Base-by-base conservation (phyloP, 2,329 filamentous ascomycete species). In the Trichophyton mentagrophytes region DNA sequence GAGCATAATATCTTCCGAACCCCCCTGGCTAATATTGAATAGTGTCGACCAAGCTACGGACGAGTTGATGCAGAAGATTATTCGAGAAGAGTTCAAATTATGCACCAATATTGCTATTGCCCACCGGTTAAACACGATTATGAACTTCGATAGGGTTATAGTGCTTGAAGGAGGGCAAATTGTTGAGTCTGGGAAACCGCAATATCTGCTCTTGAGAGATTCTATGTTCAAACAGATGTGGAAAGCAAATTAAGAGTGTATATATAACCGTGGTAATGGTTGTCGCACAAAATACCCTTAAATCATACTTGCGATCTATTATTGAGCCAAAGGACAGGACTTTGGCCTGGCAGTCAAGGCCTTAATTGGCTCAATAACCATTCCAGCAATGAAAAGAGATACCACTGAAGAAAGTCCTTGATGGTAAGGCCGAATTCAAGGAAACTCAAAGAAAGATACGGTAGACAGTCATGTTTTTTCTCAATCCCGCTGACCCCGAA, bases 31-130 rank as follows among this genome's bases (percentile, higher is more conserved):
- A 44, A 44, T n/a, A 44, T n/a, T 15, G 17, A 53, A 36, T 42
- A 42, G 42, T 27, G 61, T 65, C 9, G 64, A 65, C 27, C 15
- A 17, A 17, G 42, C 62, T 15, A 62, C 57, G 30, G 64, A 61
- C 27, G 11, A 22, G 9, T 15, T 61, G 17, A 62, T 65, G 57
- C 64, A 62, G 47, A 56, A 40, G 1, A n/a, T 64, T 9, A 15
- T 62, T 13, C 40, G 51, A 13, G 61, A 61, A 9, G 59, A 62
- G 27, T 61, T 61, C 36, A n/a, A 46, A 9, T 56, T 59, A 1
- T 56, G 58, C 22, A 66, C 64, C 2, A 58, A 63, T 5, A 47
- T 67, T 11, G 61, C 62, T 1, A 61, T 64, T 47, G 47, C 57
- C 20, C 60, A 61, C 59, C 38, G 55, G 17, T 4, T 61, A 7